Evolutionary conservation across 495 filamentous ascomycete genomes (phyloP).

Genomic region (Tuber microsphaerosporum): DNA sequence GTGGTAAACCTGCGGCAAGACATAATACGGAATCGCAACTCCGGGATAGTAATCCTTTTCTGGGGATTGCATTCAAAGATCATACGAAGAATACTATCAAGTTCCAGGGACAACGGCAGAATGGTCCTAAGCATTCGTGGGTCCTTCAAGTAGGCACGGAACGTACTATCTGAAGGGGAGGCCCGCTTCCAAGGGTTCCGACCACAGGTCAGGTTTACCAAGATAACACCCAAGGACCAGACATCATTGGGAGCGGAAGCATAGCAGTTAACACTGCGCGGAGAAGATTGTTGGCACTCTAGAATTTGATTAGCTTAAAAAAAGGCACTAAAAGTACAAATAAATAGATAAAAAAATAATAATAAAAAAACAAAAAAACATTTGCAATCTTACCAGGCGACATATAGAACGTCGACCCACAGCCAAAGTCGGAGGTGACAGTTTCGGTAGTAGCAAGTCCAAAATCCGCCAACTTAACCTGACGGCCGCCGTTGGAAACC

Average conservation of each 20-base stretch:
- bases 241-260: slow-evolving; percentile 91
- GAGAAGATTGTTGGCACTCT: slow-evolving; percentile 90
- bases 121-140: slow-evolving; percentile 86
- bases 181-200: slow-evolving; percentile 98
- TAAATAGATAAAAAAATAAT: not conserved
- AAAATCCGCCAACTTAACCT: slow-evolving; percentile 95
- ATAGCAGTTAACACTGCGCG: slow-evolving; percentile 72
- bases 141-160: slow-evolving; percentile 81
- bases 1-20: slow-evolving; percentile 69
- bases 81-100: slow-evolving; percentile 77
- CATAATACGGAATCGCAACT: slow-evolving; percentile 69
- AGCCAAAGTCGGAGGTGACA: slow-evolving; percentile 88
- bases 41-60: slow-evolving; percentile 74
- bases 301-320: slow-evolving; percentile 38
- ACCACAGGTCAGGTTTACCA: slow-evolving; percentile 95
- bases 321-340: not conserved
- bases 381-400: slow-evolving; percentile 71
- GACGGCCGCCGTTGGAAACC: slow-evolving; percentile 76
- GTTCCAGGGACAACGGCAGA: slow-evolving; percentile 79
- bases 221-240: slow-evolving; percentile 94
- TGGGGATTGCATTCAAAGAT: slow-evolving; percentile 86
- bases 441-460: slow-evolving; percentile 81
- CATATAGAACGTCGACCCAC: slow-evolving; percentile 99
- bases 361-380: slow-evolving; percentile 3
- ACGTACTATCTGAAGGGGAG: slow-evolving; percentile 86